A percentile compares a stretch with the other conserved stretches of the same genome.
Conservation (phyloP, 768 basidiomycete genomes). For the Termitomyces sp. region DNA sequence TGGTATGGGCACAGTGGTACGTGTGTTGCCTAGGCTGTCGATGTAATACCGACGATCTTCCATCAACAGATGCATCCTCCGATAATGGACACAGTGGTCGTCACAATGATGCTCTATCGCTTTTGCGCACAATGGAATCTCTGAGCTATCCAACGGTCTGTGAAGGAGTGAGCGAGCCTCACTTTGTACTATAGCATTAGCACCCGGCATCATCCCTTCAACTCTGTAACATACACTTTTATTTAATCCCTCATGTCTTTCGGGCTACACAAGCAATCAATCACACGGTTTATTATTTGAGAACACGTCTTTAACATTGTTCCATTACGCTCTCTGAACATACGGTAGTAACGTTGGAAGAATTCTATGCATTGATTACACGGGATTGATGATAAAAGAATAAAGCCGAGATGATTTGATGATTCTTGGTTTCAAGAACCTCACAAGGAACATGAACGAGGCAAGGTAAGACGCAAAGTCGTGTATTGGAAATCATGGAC, state of each 20-base stretch:
- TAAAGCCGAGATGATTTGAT: constrained; percentile 20
- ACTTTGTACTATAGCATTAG: constrained; percentile 3
- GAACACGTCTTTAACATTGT: background rate
- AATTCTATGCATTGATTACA: background rate
- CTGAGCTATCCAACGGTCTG: constrained; percentile 19
- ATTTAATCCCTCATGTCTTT: constrained; percentile 7
- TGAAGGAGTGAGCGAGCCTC: background rate
- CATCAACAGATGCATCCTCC: constrained; percentile 74
- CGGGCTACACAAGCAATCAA: background rate
- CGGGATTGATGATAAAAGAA: constrained; percentile 19
- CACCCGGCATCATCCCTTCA: background rate
- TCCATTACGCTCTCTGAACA: background rate
- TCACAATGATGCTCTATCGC: constrained; percentile 83
- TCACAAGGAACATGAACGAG: constrained; percentile 32
- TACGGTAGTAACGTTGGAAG: background rate
- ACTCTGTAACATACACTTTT: constrained; percentile 15
- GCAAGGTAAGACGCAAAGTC: constrained; percentile 17
- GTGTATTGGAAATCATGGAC: constrained; percentile 29
- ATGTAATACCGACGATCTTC: constrained; percentile 12
- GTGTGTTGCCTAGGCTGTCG: constrained; percentile 18
- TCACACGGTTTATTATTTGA: background rate
- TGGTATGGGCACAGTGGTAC: constrained; percentile 79
- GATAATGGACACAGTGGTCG: constrained; percentile 84
- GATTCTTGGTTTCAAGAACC: background rate
- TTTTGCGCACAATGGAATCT: constrained; percentile 58